A percentile compares a stretch with the other conserved stretches of the same genome.
phyloP scores from a whole-genome alignment of 2,329 filamentous ascomycete genomes.

The Aspergillus niger region DNA sequence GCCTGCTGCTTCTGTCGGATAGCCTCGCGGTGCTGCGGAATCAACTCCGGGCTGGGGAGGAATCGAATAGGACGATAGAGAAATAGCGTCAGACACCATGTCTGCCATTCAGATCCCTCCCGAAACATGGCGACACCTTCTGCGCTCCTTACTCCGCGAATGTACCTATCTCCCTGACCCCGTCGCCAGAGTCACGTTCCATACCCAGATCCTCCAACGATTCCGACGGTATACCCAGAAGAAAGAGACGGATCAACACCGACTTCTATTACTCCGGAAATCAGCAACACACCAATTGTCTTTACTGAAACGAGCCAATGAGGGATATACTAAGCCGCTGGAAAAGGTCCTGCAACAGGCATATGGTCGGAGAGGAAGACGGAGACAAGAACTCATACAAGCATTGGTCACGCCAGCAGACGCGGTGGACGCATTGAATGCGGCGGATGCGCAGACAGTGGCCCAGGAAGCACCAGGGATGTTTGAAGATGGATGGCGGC shows the following conservation, averaged over 20 bases:
- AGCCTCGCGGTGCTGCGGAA: neutral
- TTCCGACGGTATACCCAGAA: slow-evolving; percentile 48
- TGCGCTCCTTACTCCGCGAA: slow-evolving; percentile 61
- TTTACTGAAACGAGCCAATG: slow-evolving; percentile 55
- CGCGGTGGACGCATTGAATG: slow-evolving; percentile 21
- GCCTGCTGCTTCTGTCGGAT: neutral
- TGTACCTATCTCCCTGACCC: slow-evolving; percentile 63
- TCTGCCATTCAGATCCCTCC: slow-evolving; percentile 25
- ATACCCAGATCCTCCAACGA: slow-evolving; percentile 49
- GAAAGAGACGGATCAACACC: slow-evolving; percentile 17
- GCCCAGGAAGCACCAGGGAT: neutral
- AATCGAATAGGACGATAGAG: no score
- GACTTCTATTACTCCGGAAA: slow-evolving; percentile 26
- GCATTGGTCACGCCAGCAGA: slow-evolving; percentile 33
- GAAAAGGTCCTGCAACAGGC: slow-evolving; percentile 56
- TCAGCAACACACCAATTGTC: slow-evolving; percentile 43
- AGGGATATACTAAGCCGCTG: slow-evolving; percentile 55
- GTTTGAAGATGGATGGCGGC: slow-evolving; percentile 37
- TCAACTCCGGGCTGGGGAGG: no score
- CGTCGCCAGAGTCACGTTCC: slow-evolving; percentile 53
- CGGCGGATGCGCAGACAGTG: neutral
- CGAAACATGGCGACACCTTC: slow-evolving; percentile 47
- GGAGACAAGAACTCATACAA: slow-evolving; percentile 52
- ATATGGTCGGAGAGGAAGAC: slow-evolving; percentile 60
- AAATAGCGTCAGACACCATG: neutral